A percentile compares a stretch with the other conserved stretches of the same genome.
Conservation (phyloP, 441 rosid genomes). For the Gossypium gossypioides region DNA sequence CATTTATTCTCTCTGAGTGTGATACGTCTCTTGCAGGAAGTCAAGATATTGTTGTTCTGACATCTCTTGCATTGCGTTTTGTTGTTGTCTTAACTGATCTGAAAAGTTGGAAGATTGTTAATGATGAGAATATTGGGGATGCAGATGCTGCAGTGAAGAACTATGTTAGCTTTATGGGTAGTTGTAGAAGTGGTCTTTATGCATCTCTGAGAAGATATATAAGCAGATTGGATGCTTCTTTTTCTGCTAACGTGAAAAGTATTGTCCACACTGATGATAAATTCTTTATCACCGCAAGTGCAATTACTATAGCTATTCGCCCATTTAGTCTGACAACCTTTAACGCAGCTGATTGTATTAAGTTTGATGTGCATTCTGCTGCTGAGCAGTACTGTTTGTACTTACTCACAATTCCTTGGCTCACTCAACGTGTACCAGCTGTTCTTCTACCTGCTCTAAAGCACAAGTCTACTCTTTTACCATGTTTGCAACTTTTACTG, state of each 20-base stretch:
- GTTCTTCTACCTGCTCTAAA: conserved; percentile 75
- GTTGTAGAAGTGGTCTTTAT: conserved; percentile 57
- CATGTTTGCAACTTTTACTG: conserved; percentile 62
- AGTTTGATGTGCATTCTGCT: conserved; percentile 30
- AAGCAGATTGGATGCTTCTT: conserved; percentile 33
- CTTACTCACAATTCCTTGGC: conserved; percentile 73
- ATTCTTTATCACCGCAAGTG: conserved; percentile 73
- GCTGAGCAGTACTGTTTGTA: conserved; percentile 43
- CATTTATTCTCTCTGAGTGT: conserved; percentile 51
- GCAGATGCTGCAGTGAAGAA: conserved; percentile 49
- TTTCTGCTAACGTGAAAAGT: conserved; percentile 19
- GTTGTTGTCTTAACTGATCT: conserved; percentile 62
- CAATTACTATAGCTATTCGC: conserved; percentile 69
- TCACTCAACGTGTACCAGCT: conserved; percentile 61
- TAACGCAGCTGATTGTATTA: conserved; percentile 23
- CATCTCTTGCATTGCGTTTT: conserved; percentile 59
- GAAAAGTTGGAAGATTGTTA: conserved; percentile 58
- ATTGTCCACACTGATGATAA: conserved; percentile 49
- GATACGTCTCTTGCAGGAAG: conserved; percentile 30
- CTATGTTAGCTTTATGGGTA: conserved; percentile 60
- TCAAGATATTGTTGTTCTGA: conserved; percentile 42
- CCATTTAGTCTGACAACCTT: conserved; percentile 50
- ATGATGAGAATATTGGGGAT: conserved; percentile 31
- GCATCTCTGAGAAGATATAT: conserved; percentile 58
- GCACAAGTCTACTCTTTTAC: conserved; percentile 62